Conservation (phyloP, 805 yeast genomes). For the Schizosaccharomyces lindneri region DNA sequence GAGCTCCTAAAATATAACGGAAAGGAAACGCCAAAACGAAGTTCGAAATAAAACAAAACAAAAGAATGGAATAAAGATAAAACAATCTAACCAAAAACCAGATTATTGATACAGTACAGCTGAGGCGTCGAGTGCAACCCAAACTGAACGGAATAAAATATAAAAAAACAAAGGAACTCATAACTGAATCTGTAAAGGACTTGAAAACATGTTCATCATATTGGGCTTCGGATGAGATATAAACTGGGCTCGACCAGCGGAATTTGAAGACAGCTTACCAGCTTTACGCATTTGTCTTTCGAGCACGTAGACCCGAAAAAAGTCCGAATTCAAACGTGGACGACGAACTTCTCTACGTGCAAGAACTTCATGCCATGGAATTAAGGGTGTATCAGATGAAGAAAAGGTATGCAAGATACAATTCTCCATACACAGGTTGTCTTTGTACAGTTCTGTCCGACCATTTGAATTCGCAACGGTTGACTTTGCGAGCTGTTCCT, state of each 20-base stretch:
- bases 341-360: background rate
- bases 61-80: no score
- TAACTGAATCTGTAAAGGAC: background rate
- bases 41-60: no score
- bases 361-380: background rate
- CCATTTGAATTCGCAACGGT: background rate
- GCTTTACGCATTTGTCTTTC: constrained; percentile 2
- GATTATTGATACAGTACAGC: no score
- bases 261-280: background rate
- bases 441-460: background rate
- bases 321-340: constrained; percentile 1
- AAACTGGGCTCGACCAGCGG: background rate
- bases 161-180: background rate
- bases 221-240: background rate
- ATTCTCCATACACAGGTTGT: background rate
- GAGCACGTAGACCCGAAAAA: background rate
- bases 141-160: no score
- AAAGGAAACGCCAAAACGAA: no score
- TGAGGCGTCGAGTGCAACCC: no score
- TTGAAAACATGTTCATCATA: background rate
- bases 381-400: background rate
- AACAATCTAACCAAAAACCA: no score
- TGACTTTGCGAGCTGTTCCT: background rate
- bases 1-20: no score
- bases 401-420: background rate